Percentiles rank a stretch among this genome's conserved stretches.
Evolutionary conservation across 345 rosid species (phyloP).

Genomic region (Salix koriyanagi): DNA sequence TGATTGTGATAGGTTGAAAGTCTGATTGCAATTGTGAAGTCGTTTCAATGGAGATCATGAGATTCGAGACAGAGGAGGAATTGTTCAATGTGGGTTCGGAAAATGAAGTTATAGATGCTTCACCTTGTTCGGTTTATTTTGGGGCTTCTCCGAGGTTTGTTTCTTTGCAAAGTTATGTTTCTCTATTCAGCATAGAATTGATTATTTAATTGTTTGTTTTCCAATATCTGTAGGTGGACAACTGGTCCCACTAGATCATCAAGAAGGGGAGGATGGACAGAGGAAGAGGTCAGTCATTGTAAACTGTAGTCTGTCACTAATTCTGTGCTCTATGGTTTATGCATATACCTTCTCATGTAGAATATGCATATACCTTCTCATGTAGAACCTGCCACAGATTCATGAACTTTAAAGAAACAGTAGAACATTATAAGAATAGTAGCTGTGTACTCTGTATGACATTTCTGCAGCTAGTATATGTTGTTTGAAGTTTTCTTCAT

Average conservation of each 20-base stretch:
- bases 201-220: background rate
- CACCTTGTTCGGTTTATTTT: conserved; percentile 19
- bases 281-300: conserved; percentile 33
- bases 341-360: background rate
- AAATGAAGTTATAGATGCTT: conserved; percentile 9
- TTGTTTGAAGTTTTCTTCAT: background rate
- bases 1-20: background rate
- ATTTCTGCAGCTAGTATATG: background rate
- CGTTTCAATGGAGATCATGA: conserved; percentile 2
- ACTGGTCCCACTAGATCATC: conserved; percentile 33
- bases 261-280: conserved; percentile 40
- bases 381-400: background rate
- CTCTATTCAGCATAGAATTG: background rate
- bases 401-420: background rate
- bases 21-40: background rate
- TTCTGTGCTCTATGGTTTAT: background rate
- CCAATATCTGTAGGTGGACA: conserved; percentile 14
- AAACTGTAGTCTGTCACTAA: background rate
- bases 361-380: background rate
- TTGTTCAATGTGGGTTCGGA: background rate
- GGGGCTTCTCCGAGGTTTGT: background rate
- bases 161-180: background rate
- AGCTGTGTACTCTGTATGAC: background rate
- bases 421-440: background rate
- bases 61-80: conserved; percentile 14